Base-by-base conservation (phyloP, 805 yeast genomes). In the Huiozyma naganishii region DNA sequence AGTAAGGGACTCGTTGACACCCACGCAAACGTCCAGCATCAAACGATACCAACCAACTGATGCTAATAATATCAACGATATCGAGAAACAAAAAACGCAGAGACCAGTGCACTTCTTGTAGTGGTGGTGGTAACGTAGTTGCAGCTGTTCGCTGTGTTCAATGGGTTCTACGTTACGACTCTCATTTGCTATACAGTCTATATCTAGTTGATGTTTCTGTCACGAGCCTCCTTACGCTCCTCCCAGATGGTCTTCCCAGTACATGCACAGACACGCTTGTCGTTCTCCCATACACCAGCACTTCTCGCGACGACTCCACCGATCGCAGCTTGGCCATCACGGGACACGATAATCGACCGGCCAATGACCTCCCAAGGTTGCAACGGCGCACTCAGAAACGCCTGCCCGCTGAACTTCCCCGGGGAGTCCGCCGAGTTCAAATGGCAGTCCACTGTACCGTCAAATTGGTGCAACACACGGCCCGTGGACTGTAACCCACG, bases 251-350 rank as follows among this genome's bases (percentile, higher is more conserved):
- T 85, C 70, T 88, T 87, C 12, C 98, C 98, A 11, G 90, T 80
- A 63, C 97, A 92, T 32, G 90, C 80, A 64, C 98, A 90, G 2
- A 90, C 95, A 47, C 79, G 79, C 65, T 90, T 90, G 52, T 83
- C 85, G 64, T 92, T 92, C 59, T 90, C 95, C 97, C 97, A 92
- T 27, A 79, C 84, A 11, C 98, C 98, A 1, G 98, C 97, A 54
- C 94, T 83, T 56, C 97, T 74, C 1, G 97, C 97, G 58, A 92
- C 77, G 27, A 90, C 95, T 29, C 98, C 97, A 41, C 80, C 80
- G 7, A 84, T 64, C 12, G 72, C 69, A 0, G 40, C 45, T 10
- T 53, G 53, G 6, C 52, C 50, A 1, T 48, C 45, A 1, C 51
- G 40, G 10, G 63, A 54, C 7, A 71, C 56, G 6, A 69, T 67